Evolutionary conservation across 495 filamentous ascomycete species (phyloP), one percentile per base, ranked within the genome.

Genomic region (Aspergillus sclerotiicarbonarius): DNA sequence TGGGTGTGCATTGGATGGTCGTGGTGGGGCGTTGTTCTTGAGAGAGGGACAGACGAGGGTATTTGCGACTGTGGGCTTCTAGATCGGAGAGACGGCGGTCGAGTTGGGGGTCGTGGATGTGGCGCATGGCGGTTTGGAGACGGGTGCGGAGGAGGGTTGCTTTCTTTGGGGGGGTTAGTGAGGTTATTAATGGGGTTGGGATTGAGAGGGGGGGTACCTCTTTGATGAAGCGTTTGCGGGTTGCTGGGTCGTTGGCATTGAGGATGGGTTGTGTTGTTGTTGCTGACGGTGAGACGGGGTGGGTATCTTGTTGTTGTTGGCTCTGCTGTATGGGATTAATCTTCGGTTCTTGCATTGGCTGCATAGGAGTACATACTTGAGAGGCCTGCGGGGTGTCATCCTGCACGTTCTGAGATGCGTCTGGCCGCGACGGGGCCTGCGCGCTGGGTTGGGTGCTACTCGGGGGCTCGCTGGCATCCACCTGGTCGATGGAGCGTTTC

Each of bases 101-200:
- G 50, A 79, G 71, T 56, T 76, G 71, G 52, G 76, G 68, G 51
- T 73, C 68, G 50, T 62, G 62, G 13, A 74, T 70, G 47, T 73
- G 71, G 53, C 71, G 74, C 76, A 77, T 79, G 43, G 76, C 76
- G 44, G 62, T 72, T 67, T 76, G 76, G 35, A 79, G 64, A 57
- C 71, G 68, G 56, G 58, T 74, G 31, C 72, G 74, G 56, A 77
- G 73, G n/a, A 76, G 69, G 37, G 45, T 64, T 45, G 76, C 76
- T 77, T 77, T 77, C 76, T 79, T n/a, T n/a, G n/a, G 21, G 50
- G 15, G 2, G 18, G n/a, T 31, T 54, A 47, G 51, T 62, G 53
- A 49, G 15, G 18, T 31, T n/a, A 21, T 21, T 50, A 6, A 6
- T 18, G 29, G 25, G 44, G 43, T 6, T 16, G 35, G 7, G 2